Percentiles rank a stretch among this genome's conserved stretches.
Evolutionary conservation across 1,139 yeast genomes (phyloP).

Genomic region (Debaryomyces subglobosus): DNA sequence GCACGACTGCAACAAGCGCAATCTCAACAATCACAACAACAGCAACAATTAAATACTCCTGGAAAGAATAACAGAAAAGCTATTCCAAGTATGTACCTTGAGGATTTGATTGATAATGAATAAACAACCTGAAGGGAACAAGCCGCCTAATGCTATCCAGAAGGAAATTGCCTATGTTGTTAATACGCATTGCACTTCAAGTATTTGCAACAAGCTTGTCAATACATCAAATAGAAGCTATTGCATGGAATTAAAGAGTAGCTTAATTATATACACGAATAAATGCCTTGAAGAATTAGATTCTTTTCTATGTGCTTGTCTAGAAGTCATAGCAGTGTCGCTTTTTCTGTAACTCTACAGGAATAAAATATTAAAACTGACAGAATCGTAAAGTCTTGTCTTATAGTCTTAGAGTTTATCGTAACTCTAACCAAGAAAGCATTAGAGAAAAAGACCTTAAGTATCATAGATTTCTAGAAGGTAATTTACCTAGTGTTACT

Average conservation of each 20-base stretch:
- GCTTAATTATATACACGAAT: constrained; percentile 4
- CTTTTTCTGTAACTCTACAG: too few relatives aligned
- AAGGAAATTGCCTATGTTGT: not conserved
- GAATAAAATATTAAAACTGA: too few relatives aligned
- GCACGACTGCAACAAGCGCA: constrained; percentile 16
- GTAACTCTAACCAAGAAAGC: not conserved
- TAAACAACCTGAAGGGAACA: not conserved
- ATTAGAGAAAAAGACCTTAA: not conserved
- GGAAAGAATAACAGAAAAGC: constrained; percentile 31
- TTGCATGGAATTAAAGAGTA: not conserved
- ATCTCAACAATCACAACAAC: constrained; percentile 16
- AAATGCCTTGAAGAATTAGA: not conserved
- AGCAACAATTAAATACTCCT: constrained; percentile 15
- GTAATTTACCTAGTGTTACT: not conserved
- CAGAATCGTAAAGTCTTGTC: too few relatives aligned
- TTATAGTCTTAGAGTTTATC: not conserved
- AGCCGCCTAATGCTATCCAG: not conserved
- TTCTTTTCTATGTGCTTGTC: not conserved
- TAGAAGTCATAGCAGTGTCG: too few relatives aligned
- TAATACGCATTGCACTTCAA: not conserved
- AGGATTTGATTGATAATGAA: constrained; percentile 52
- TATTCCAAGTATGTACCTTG: constrained; percentile 61
- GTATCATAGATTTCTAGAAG: not conserved
- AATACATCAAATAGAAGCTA: not conserved
- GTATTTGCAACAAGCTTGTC: not conserved